Conservation (phyloP, 2,329 filamentous ascomycete species). For the Fusarium pilosicola region DNA sequence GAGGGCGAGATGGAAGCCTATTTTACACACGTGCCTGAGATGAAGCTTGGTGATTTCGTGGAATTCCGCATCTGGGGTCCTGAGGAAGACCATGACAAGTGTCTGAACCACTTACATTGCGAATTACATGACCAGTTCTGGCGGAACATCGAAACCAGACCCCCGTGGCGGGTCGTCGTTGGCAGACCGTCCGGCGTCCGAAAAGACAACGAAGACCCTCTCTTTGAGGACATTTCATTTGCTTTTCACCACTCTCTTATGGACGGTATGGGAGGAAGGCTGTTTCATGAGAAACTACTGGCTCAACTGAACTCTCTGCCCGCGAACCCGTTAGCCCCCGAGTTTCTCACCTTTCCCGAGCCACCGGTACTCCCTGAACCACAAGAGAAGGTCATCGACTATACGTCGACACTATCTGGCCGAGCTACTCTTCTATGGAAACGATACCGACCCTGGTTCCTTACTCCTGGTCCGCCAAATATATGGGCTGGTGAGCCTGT, state of each 20-base stretch:
- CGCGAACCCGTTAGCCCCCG: slow-evolving; percentile 1
- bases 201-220: neutral
- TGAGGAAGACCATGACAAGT: slow-evolving; percentile 46
- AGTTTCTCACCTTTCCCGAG: slow-evolving; percentile 42
- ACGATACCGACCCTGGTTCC: slow-evolving; percentile 52
- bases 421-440: slow-evolving; percentile 54
- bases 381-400: slow-evolving; percentile 55
- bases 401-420: slow-evolving; percentile 53
- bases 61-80: slow-evolving; percentile 45
- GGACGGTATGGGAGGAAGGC: slow-evolving; percentile 60
- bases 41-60: slow-evolving; percentile 58
- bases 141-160: slow-evolving; percentile 50
- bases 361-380: slow-evolving; percentile 49
- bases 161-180: slow-evolving; percentile 61
- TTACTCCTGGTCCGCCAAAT: slow-evolving; percentile 43
- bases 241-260: slow-evolving; percentile 63
- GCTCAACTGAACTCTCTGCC: slow-evolving; percentile 50
- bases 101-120: slow-evolving; percentile 49
- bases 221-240: slow-evolving; percentile 56
- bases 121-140: slow-evolving; percentile 55
- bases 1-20: slow-evolving; percentile 56
- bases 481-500: slow-evolving; percentile 54
- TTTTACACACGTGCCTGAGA: slow-evolving; percentile 55
- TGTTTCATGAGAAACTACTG: slow-evolving; percentile 61
- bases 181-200: slow-evolving; percentile 34